Evolutionary conservation across 116 monocot species (phyloP), one percentile per base, ranked within the genome.

Genomic region (Iris pallida): DNA sequence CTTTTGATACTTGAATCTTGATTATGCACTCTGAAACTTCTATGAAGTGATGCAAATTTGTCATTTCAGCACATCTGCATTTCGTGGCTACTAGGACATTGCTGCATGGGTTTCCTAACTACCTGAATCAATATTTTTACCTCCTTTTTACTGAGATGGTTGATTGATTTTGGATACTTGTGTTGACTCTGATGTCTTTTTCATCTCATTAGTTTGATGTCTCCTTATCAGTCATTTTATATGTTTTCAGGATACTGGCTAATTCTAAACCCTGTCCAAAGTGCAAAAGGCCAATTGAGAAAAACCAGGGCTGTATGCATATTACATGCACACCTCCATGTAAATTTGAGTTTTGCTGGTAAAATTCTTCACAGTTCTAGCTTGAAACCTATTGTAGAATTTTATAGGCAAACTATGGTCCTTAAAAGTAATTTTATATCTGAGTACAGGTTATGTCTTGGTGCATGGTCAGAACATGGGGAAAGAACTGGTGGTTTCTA

Each of bases 301-400:
- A 97, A 72, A 97, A 97, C 59, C 92, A 97, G 65, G 96, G 96
- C 7, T 97, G 96, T 63, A 97, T 97, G 96, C 96, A 97, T 81
- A 97, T 97, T 69, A 97, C 96, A 43, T 97, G 96, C 63, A 89
- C 96, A 20, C 92, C 96, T 74, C 92, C 96, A 54, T 97, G 96
- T 73, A 97, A 92, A 83, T 87, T 86, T 79, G 96, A 97, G 71
- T 97, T 97, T 67, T 97, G 96, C 85, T 97, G 96, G 96, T 96
- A 89, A 47, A 53, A 58, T 7, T 46, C 59, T 20, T 18, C 40
- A 66, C 12, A 1, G 42, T 54, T 15, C 14, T 4, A 48, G 16
- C 11, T 20, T 65, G 6, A 41, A 30, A 14, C 52, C 12, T 47
- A 18, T 15, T 45, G 30, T 30, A 30, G 3, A 30, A 30, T 30